These are phyloP conservation scores for Trichomonas vaginalis DNA, from an alignment of 208 protist species.

Conservation along the genomic window DNA sequence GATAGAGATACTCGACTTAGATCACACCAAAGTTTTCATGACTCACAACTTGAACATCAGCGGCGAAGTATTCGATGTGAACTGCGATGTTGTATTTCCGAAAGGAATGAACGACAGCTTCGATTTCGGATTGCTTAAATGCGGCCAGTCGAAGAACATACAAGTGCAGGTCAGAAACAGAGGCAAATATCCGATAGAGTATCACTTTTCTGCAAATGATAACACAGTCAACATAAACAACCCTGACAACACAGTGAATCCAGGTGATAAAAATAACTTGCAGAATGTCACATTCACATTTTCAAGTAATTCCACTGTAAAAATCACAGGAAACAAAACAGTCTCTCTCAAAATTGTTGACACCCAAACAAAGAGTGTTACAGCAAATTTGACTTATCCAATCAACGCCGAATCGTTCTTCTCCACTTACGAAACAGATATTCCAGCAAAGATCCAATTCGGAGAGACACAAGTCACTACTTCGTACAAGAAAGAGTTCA, in stretches of 20 bases:
- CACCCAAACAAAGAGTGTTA: neutral
- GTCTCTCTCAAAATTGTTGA: neutral
- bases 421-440: neutral
- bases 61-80: neutral
- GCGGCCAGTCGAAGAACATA: neutral
- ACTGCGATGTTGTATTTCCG: neutral
- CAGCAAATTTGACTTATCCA: neutral
- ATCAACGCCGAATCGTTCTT: neutral
- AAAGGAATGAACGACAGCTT: neutral
- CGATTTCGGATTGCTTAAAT: neutral
- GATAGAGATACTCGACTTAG: neutral
- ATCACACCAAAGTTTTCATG: neutral
- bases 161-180: neutral
- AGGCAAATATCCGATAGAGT: slow-evolving; percentile 4
- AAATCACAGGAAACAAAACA: neutral
- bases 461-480: neutral
- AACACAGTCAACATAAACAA: neutral
- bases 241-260: neutral
- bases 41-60: neutral
- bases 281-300: neutral
- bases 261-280: neutral
- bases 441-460: neutral
- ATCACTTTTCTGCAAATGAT: neutral
- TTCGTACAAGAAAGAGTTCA: neutral
- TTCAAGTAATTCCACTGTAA: neutral